Conservation (phyloP, 257 asterid genomes). For the Verbascum thapsus region DNA sequence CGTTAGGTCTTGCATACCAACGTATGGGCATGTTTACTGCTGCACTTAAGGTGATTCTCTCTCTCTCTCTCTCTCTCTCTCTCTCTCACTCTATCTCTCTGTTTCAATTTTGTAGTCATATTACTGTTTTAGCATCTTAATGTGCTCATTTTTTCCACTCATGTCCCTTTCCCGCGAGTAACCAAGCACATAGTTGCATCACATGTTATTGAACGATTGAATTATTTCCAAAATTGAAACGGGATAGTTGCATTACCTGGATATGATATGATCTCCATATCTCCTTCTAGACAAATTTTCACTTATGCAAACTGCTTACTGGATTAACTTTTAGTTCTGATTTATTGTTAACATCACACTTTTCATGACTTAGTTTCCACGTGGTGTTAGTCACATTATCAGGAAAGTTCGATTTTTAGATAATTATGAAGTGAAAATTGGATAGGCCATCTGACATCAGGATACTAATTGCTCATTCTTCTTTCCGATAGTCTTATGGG, state of each 20-base stretch:
- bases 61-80: background rate
- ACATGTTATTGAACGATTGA: slow-evolving; percentile 7
- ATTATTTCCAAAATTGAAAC: background rate
- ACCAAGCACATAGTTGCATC: slow-evolving; percentile 4
- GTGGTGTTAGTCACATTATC: background rate
- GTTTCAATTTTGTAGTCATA: background rate
- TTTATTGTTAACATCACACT: background rate
- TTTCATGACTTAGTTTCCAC: background rate
- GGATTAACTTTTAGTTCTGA: background rate
- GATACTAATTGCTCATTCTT: slow-evolving; percentile 29
- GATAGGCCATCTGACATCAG: slow-evolving; percentile 13
- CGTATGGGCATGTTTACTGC: slow-evolving; percentile 98
- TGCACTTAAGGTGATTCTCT: slow-evolving; percentile 75
- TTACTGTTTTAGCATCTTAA: slow-evolving; percentile 1
- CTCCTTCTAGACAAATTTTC: slow-evolving; percentile 5
- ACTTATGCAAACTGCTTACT: slow-evolving; percentile 14
- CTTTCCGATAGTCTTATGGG: slow-evolving; percentile 72
- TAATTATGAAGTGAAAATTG: slow-evolving; percentile 22
- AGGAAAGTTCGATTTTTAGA: background rate
- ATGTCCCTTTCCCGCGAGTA: slow-evolving; percentile 6
- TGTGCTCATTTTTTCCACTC: background rate
- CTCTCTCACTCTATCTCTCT: no score
- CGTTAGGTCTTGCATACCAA: slow-evolving; percentile 90
- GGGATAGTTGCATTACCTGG: slow-evolving; percentile 25
- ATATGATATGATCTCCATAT: slow-evolving; percentile 5